Conservation (phyloP, 495 filamentous ascomycete genomes). For the Penicillium waksmanii region DNA sequence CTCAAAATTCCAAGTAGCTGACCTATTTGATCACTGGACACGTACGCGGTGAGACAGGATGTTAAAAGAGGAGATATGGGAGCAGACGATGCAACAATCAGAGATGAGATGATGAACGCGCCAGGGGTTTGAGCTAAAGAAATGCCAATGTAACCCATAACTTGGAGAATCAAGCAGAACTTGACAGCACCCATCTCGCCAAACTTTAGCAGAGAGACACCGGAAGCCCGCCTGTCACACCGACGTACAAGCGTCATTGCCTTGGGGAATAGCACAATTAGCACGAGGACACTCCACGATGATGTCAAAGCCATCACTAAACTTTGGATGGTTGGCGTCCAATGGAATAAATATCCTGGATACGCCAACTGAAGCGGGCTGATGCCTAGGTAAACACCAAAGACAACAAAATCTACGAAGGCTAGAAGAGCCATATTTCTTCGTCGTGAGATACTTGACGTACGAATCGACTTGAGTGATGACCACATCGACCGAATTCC, state of each 20-base stretch:
- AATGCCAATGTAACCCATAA: slow-evolving; percentile 6
- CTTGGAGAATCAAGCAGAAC: slow-evolving; percentile 2
- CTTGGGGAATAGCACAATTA: slow-evolving; percentile 8
- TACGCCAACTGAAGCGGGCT: slow-evolving; percentile 8
- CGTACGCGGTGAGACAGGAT: slow-evolving; percentile 12
- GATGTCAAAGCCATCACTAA: slow-evolving; percentile 4
- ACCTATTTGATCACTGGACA: slow-evolving; percentile 8
- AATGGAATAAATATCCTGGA: slow-evolving; percentile 10
- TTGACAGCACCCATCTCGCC: slow-evolving; percentile 12
- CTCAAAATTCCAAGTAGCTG: slow-evolving; percentile 14
- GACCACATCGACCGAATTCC: not conserved
- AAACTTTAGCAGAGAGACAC: slow-evolving; percentile 1
- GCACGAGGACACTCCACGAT: slow-evolving; percentile 15
- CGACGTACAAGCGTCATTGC: not conserved
- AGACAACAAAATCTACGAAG: not conserved
- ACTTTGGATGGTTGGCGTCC: slow-evolving; percentile 10
- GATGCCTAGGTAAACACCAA: slow-evolving; percentile 7
- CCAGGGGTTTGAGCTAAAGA: not conserved
- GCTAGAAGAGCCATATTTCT: slow-evolving; percentile 12
- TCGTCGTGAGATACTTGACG: not conserved
- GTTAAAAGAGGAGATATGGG: slow-evolving; percentile 11
- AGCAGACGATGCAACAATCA: slow-evolving; percentile 11
- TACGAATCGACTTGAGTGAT: slow-evolving; percentile 3
- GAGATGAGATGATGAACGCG: slow-evolving; percentile 2
- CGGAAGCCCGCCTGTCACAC: not conserved